Percentiles rank a stretch among this genome's conserved stretches.
phyloP scores from a whole-genome alignment of 768 basidiomycete species.

The Hericium rajendrae region DNA sequence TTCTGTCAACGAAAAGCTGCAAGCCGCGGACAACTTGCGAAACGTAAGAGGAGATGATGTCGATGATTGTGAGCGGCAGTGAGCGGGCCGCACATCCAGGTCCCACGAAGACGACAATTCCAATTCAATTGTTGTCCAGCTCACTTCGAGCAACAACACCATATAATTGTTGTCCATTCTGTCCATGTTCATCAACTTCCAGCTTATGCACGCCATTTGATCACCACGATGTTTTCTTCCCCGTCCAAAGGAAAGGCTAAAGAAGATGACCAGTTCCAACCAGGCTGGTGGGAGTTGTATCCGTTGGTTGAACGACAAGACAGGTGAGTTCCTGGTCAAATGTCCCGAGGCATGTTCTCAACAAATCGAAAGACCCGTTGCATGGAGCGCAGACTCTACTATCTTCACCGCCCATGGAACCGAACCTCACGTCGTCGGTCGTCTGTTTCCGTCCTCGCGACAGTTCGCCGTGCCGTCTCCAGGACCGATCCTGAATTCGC shows the following conservation, averaged over 20 bases:
- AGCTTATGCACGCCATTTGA: too few relatives aligned
- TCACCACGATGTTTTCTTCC: constrained; percentile 13
- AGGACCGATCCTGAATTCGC: constrained; percentile 33
- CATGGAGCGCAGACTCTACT: constrained; percentile 57
- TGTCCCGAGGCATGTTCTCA: not conserved
- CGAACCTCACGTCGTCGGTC: constrained; percentile 48
- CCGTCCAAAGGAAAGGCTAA: constrained; percentile 43
- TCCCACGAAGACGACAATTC: too few relatives aligned
- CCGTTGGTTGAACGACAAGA: constrained; percentile 48
- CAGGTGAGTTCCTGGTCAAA: constrained; percentile 31
- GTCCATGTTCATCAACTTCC: too few relatives aligned
- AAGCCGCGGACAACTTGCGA: too few relatives aligned
- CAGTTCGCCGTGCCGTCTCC: constrained; percentile 54
- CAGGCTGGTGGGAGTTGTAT: constrained; percentile 69
- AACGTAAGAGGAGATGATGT: too few relatives aligned
- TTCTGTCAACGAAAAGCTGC: too few relatives aligned
- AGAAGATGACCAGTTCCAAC: constrained; percentile 44
- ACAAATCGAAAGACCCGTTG: constrained; percentile 41
- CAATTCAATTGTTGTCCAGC: too few relatives aligned
- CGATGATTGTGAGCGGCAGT: too few relatives aligned
- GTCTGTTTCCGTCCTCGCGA: constrained; percentile 61
- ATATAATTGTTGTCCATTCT: too few relatives aligned
- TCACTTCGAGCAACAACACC: not conserved
- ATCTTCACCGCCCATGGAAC: constrained; percentile 62
- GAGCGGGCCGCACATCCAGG: too few relatives aligned